phyloP scores from a whole-genome alignment of 2,329 filamentous ascomycete genomes.

The Fusarium hainanense region DNA sequence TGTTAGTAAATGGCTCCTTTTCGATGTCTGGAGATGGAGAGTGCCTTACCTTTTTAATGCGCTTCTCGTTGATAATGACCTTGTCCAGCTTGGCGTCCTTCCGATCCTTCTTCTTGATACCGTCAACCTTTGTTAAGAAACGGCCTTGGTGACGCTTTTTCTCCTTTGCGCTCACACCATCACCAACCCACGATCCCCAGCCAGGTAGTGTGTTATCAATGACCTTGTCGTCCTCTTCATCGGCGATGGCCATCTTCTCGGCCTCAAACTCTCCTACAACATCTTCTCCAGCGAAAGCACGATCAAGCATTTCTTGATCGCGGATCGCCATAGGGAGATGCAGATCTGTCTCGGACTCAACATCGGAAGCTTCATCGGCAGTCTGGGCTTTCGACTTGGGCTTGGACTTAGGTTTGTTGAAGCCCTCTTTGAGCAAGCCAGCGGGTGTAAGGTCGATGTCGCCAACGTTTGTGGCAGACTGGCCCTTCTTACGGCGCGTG shows the following conservation, averaged over 20 bases:
- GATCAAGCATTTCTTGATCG: constrained; percentile 76
- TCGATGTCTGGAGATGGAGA: neutral
- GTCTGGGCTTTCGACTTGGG: constrained; percentile 42
- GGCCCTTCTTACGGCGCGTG: constrained; percentile 54
- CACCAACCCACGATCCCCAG: constrained; percentile 93
- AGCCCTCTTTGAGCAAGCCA: constrained; percentile 47
- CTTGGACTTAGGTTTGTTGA: constrained; percentile 45
- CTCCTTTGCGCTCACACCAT: constrained; percentile 79
- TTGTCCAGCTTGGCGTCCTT: constrained; percentile 84
- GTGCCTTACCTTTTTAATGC: constrained; percentile 78
- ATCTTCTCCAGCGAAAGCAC: constrained; percentile 90
- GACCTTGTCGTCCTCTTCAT: constrained; percentile 84
- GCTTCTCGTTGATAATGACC: constrained; percentile 94
- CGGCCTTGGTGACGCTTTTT: constrained; percentile 71
- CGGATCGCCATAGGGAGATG: constrained; percentile 68
- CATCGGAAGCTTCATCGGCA: constrained; percentile 47
- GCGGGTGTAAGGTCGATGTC: constrained; percentile 57
- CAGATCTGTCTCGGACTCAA: constrained; percentile 59
- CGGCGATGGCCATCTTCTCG: constrained; percentile 78
- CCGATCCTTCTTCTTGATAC: constrained; percentile 79
- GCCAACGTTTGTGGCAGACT: constrained; percentile 44
- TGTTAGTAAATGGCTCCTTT: constrained; percentile 4
- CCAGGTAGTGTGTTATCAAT: constrained; percentile 88
- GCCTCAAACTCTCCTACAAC: constrained; percentile 81
- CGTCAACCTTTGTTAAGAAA: constrained; percentile 74